A percentile compares a stretch with the other conserved stretches of the same genome.
These are phyloP conservation scores for Priceomyces fermenticarens DNA, from an alignment of 805 yeast genomes.

Conservation along the genomic window DNA sequence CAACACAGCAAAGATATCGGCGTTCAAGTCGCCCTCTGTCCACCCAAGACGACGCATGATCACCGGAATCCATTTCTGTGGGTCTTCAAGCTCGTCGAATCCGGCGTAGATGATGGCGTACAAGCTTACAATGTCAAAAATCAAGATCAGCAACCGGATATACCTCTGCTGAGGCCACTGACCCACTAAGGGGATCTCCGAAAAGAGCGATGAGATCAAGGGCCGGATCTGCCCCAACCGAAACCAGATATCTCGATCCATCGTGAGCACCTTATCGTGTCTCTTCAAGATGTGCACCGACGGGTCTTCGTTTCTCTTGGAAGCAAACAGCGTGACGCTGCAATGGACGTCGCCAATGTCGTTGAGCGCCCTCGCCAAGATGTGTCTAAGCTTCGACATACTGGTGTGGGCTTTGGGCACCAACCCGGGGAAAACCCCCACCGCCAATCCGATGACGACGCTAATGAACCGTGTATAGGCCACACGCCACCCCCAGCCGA, in stretches of 20 bases:
- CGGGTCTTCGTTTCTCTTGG: conserved; percentile 18
- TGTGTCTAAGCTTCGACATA: conserved; percentile 21
- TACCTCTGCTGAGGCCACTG: conserved; percentile 30
- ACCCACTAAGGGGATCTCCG: conserved; percentile 29
- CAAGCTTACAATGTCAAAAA: conserved; percentile 25
- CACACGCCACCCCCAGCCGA: conserved; percentile 26
- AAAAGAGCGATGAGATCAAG: conserved; percentile 22
- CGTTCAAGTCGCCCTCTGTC: conserved; percentile 23
- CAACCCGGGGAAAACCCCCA: conserved; percentile 27
- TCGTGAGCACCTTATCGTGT: conserved; percentile 19
- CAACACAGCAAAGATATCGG: conserved; percentile 25
- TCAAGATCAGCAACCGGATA: conserved; percentile 14
- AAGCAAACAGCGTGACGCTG: conserved; percentile 24
- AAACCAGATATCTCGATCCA: conserved; percentile 18
- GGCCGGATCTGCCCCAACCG: conserved; percentile 17
- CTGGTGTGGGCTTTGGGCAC: conserved; percentile 30
- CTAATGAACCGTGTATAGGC: conserved; percentile 25
- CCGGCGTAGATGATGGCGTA: conserved; percentile 21
- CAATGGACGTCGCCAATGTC: conserved; percentile 28
- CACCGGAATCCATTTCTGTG: conserved; percentile 24
- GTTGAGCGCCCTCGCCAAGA: conserved; percentile 18
- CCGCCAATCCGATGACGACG: conserved; percentile 25
- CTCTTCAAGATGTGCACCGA: conserved; percentile 14
- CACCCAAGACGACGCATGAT: conserved; percentile 28
- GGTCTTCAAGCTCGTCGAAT: conserved; percentile 23